A percentile compares a stretch with the other conserved stretches of the same genome.
These are phyloP conservation scores for Trichophyton benhamiae DNA, from an alignment of 2,329 filamentous ascomycete species.

Conservation along the genomic window DNA sequence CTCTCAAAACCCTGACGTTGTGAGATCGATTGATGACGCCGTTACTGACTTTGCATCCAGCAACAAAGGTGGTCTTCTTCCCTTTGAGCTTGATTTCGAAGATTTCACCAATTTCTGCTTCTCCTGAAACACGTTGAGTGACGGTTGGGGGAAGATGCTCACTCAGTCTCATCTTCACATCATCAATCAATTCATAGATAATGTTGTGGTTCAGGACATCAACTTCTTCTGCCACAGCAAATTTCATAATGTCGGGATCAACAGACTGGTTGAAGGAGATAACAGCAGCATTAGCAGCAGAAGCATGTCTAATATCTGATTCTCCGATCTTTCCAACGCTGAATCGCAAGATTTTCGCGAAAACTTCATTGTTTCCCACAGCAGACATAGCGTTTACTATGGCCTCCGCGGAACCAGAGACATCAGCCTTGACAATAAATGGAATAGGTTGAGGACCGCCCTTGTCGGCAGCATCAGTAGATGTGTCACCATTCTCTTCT, in stretches of 20 bases:
- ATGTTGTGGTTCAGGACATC: constrained; percentile 69
- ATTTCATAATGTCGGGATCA: constrained; percentile 52
- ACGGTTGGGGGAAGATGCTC: constrained; percentile 56
- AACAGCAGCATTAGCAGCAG: constrained; percentile 60
- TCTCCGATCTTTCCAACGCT: constrained; percentile 68
- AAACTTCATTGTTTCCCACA: constrained; percentile 75
- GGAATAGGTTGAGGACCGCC: constrained; percentile 49
- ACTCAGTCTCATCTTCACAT: constrained; percentile 48
- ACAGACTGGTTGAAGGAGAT: constrained; percentile 75
- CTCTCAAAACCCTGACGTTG: constrained; percentile 59
- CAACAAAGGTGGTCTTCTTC: constrained; percentile 59
- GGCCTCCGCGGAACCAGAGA: constrained; percentile 86
- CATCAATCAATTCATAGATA: constrained; percentile 41
- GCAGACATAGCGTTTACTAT: constrained; percentile 64
- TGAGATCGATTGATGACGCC: constrained; percentile 54
- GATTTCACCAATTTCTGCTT: constrained; percentile 71
- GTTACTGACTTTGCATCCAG: constrained; percentile 78
- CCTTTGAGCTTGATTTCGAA: constrained; percentile 76
- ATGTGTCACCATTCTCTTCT: constrained; percentile 30
- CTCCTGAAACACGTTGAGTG: constrained; percentile 61
- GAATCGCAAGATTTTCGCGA: constrained; percentile 61
- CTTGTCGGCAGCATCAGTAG: constrained; percentile 6
- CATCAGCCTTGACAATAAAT: constrained; percentile 85
- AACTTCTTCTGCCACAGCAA: constrained; percentile 61
- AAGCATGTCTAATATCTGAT: constrained; percentile 80